A percentile compares a stretch with the other conserved stretches of the same genome.
These are phyloP conservation scores for Knufia fluminis DNA, from an alignment of 2,329 filamentous ascomycete species.

Conservation along the genomic window DNA sequence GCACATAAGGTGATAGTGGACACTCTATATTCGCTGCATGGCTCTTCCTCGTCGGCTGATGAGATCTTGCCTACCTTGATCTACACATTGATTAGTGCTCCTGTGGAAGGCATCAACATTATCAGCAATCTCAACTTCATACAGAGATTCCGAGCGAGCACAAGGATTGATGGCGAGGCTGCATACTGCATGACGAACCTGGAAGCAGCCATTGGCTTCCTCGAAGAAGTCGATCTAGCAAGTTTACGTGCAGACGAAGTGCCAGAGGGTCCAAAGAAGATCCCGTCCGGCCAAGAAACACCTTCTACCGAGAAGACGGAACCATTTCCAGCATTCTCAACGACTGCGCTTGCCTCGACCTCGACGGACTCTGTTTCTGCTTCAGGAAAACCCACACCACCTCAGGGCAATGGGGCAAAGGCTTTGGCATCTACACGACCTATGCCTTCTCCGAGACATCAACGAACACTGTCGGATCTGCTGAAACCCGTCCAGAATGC, in stretches of 20 bases:
- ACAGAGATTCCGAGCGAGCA: constrained; percentile 77
- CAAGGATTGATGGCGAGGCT: constrained; percentile 82
- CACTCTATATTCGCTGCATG: constrained; percentile 57
- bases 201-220: constrained; percentile 86
- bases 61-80: constrained; percentile 96
- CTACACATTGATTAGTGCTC: constrained; percentile 85
- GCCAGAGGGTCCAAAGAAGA: constrained; percentile 57
- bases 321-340: constrained; percentile 15
- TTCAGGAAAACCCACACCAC: constrained; percentile 25
- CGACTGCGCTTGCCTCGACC: constrained; percentile 24
- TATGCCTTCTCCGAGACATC: constrained; percentile 44
- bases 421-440: constrained; percentile 15
- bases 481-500: constrained; percentile 76
- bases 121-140: constrained; percentile 95
- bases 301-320: constrained; percentile 28
- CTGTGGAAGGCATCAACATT: constrained; percentile 74
- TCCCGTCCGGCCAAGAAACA: constrained; percentile 35
- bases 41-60: constrained; percentile 78
- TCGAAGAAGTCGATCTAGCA: constrained; percentile 89
- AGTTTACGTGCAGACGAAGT: constrained; percentile 74
- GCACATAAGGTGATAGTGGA: constrained; percentile 94
- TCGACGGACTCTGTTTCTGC: constrained; percentile 23
- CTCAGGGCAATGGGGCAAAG: constrained; percentile 21
- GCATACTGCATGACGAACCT: constrained; percentile 95
- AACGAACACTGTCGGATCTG: constrained; percentile 71